Percentiles rank a stretch among this genome's conserved stretches.
Conservation (phyloP, 1,139 yeast species). For the Chernovozyma aurita region DNA sequence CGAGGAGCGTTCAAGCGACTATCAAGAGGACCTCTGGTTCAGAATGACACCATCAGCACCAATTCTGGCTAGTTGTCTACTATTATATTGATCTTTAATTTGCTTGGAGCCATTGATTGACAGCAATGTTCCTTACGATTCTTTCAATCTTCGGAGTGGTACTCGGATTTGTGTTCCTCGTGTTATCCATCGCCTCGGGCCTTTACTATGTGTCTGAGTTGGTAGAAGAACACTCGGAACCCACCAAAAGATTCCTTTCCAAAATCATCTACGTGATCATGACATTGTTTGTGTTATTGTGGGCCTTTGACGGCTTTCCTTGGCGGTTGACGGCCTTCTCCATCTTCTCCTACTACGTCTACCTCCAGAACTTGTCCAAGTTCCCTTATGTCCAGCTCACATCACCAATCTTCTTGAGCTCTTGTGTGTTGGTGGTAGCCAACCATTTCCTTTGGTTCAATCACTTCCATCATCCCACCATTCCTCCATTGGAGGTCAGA, state of each 20-base stretch:
- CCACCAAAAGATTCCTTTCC: constrained; percentile 67
- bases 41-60: no score
- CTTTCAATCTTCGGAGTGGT: constrained; percentile 65
- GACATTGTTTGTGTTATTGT: constrained; percentile 47
- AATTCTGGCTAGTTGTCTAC: no score
- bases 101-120: no score
- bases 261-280: constrained; percentile 60
- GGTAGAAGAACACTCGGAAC: constrained; percentile 89
- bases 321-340: constrained; percentile 61
- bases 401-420: constrained; percentile 64
- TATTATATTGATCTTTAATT: no score
- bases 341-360: constrained; percentile 64
- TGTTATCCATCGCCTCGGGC: constrained; percentile 69
- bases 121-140: constrained; percentile 42
- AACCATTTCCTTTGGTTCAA: constrained; percentile 92
- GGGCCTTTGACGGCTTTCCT: constrained; percentile 77
- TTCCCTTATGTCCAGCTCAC: constrained; percentile 82
- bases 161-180: constrained; percentile 69
- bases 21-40: no score
- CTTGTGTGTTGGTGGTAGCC: constrained; percentile 68
- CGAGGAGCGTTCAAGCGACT: no score
- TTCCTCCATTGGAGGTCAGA: constrained; percentile 54
- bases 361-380: constrained; percentile 67
- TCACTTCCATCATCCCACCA: constrained; percentile 67
- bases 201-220: constrained; percentile 85